Evolutionary conservation across 305 asterid genomes (phyloP).

Genomic region (Salvia sclarea): DNA sequence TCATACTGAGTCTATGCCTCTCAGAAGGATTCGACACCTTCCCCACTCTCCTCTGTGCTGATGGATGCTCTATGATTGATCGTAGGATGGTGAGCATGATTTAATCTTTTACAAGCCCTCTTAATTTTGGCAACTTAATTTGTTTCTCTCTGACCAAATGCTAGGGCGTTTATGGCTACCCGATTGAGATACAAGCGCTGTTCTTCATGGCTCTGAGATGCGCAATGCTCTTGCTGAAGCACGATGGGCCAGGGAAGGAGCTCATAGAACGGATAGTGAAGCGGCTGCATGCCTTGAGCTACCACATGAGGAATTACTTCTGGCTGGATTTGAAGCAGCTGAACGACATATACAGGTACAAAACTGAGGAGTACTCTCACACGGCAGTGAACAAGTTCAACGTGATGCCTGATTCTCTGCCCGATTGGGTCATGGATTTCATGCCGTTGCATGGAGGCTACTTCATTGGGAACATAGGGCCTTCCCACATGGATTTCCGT

Average conservation of each 20-base stretch:
- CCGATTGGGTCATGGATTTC: constrained; percentile 81
- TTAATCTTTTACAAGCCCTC: neutral
- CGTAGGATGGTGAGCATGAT: constrained; percentile 68
- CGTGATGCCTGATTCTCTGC: constrained; percentile 80
- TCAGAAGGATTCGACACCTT: constrained; percentile 89
- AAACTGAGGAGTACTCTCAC: constrained; percentile 85
- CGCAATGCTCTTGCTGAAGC: constrained; percentile 62
- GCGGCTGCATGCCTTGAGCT: constrained; percentile 75
- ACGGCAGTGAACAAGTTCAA: constrained; percentile 89
- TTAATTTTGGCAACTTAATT: neutral
- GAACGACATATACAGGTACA: constrained; percentile 70
- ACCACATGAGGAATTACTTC: constrained; percentile 78
- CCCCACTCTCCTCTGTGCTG: constrained; percentile 89
- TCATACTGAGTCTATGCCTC: constrained; percentile 79
- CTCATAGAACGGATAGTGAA: constrained; percentile 62
- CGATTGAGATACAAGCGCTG: constrained; percentile 79
- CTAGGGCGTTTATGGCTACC: constrained; percentile 86
- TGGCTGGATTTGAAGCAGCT: constrained; percentile 75
- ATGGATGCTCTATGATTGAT: constrained; percentile 90
- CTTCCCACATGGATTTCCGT: constrained; percentile 81
- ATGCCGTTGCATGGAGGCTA: constrained; percentile 78
- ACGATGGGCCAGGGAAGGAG: constrained; percentile 67
- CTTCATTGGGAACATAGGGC: constrained; percentile 76
- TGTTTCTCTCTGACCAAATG: constrained; percentile 19
- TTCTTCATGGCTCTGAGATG: constrained; percentile 88